Evolutionary conservation across 1,139 yeast genomes (phyloP).

Genomic region (Eremothecium gossypii): DNA sequence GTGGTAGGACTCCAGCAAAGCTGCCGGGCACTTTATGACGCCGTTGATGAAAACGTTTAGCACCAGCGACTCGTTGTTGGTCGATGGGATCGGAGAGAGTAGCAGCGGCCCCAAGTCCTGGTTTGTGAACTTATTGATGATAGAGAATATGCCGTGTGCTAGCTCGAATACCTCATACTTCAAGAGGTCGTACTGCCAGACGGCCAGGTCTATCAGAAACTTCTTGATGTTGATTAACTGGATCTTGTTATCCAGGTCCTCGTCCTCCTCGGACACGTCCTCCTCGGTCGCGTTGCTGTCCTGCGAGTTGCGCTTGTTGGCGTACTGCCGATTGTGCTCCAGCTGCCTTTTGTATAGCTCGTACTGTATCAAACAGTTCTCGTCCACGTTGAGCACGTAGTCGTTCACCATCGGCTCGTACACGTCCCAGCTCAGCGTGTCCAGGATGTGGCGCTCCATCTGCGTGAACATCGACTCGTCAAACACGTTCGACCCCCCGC

Average conservation of each 20-base stretch:
- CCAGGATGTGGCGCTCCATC: constrained; percentile 46
- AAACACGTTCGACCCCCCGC: constrained; percentile 49
- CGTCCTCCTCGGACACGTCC: constrained; percentile 23
- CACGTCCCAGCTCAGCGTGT: constrained; percentile 54
- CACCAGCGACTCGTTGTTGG: constrained; percentile 20
- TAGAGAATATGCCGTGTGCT: constrained; percentile 25
- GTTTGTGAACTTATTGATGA: constrained; percentile 26
- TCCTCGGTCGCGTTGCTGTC: constrained; percentile 27
- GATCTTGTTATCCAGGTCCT: constrained; percentile 22
- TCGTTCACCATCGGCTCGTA: constrained; percentile 52
- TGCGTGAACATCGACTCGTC: constrained; percentile 53
- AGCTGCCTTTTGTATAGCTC: constrained; percentile 31
- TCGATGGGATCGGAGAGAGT: constrained; percentile 22
- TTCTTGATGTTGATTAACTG: constrained; percentile 27
- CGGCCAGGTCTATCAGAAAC: constrained; percentile 26
- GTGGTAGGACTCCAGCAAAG: constrained; percentile 21
- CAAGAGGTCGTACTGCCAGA: constrained; percentile 27
- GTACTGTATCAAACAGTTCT: constrained; percentile 33
- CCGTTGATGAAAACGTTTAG: constrained; percentile 23
- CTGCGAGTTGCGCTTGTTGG: constrained; percentile 19
- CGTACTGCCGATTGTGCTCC: constrained; percentile 22
- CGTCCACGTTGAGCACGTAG: constrained; percentile 36
- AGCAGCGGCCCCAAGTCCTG: constrained; percentile 29
- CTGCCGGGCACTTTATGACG: constrained; percentile 20
- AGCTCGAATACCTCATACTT: constrained; percentile 27